Percentiles rank a stretch among this genome's conserved stretches.
Evolutionary conservation across 2,329 filamentous ascomycete species (phyloP).

Genomic region (Arthroderma uncinatum): DNA sequence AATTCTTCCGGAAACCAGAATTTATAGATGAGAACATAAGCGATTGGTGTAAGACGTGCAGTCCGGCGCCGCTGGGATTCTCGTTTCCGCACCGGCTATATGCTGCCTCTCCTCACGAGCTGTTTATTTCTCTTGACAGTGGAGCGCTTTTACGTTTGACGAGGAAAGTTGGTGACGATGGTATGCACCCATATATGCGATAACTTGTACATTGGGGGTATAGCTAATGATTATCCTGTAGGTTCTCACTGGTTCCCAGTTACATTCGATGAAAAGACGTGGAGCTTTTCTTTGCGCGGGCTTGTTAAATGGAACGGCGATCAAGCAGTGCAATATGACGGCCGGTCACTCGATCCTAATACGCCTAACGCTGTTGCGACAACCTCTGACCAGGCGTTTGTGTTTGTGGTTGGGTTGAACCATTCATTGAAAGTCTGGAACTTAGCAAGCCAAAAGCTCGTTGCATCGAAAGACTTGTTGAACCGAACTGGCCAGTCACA

Average conservation of each 20-base stretch:
- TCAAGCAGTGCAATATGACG: constrained; percentile 33
- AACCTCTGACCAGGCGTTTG: constrained; percentile 37
- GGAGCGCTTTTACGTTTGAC: constrained; percentile 53
- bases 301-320: constrained; percentile 36
- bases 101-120: constrained; percentile 58
- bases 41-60: constrained; percentile 64
- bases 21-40: constrained; percentile 62
- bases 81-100: constrained; percentile 71
- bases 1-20: constrained; percentile 62
- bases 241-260: constrained; percentile 36
- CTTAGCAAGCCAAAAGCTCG: constrained; percentile 64
- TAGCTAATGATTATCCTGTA: constrained; percentile 9
- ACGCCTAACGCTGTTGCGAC: constrained; percentile 35
- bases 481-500: constrained; percentile 55
- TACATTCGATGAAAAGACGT: constrained; percentile 39
- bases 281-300: constrained; percentile 39
- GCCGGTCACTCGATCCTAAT: constrained; percentile 33
- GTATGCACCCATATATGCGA: constrained; percentile 22
- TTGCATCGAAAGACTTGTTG: constrained; percentile 66
- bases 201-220: neutral
- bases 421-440: constrained; percentile 88
- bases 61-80: constrained; percentile 62
- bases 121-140: constrained; percentile 57
- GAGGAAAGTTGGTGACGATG: constrained; percentile 44
- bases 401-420: constrained; percentile 78